Percentiles rank a stretch among this genome's conserved stretches.
These are phyloP conservation scores for Suillus plorans DNA, from an alignment of 768 basidiomycete species.

Conservation along the genomic window DNA sequence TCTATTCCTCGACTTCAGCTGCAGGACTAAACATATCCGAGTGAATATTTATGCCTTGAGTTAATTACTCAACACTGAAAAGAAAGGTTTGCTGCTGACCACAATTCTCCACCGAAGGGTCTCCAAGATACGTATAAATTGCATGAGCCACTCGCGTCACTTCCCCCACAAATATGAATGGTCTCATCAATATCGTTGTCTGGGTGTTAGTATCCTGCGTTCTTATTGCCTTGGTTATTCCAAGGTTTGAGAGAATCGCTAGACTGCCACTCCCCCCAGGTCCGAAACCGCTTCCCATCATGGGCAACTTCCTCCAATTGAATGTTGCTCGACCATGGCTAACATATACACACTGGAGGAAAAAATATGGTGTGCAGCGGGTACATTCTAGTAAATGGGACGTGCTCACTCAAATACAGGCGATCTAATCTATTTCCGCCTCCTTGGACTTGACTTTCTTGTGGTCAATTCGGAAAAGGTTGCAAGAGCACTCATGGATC, in stretches of 20 bases:
- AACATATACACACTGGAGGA: conserved; percentile 34
- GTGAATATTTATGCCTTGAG: neutral
- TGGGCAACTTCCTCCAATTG: conserved; percentile 28
- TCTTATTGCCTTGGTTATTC: neutral
- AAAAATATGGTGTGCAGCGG: conserved; percentile 28
- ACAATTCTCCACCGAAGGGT: neutral
- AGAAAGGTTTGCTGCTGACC: neutral
- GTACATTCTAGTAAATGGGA: neutral
- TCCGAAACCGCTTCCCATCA: conserved; percentile 28
- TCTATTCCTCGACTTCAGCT: neutral
- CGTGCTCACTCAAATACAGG: conserved; percentile 14
- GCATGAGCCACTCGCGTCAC: neutral
- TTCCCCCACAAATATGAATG: neutral
- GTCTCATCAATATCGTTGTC: neutral
- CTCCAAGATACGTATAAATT: neutral
- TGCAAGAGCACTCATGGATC: conserved; percentile 25
- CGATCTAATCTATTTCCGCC: conserved; percentile 20
- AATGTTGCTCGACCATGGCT: conserved; percentile 32
- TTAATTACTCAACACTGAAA: neutral
- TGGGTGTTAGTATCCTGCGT: neutral
- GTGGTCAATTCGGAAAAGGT: conserved; percentile 29
- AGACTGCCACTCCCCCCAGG: conserved; percentile 28
- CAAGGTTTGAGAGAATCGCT: neutral
- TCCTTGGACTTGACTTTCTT: conserved; percentile 25
- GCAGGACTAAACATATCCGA: neutral